Evolutionary conservation across 257 asterid species (phyloP), one percentile per base, ranked within the genome.

Genomic region (Craterostigma plantagineum): DNA sequence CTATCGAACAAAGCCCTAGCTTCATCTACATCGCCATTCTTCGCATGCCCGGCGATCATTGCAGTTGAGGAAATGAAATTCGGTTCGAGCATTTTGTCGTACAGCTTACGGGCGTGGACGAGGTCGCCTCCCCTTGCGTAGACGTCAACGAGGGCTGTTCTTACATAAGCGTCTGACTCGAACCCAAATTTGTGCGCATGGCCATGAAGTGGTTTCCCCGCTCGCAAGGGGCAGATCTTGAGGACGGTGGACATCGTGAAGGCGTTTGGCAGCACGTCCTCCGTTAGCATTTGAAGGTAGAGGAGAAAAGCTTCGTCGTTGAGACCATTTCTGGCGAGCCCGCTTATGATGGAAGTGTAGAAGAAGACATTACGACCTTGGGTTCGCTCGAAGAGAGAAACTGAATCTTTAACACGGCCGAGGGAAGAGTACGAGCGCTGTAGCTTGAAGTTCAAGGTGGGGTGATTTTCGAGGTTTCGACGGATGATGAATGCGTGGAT

Each of bases 41-140:
- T 65, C 3, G 67, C 59, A 51, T 69, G 61, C 43, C 82, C 82
- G 3, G 69, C 57, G 15, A 73, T 65, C 77, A 73, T 60, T 5
- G 82, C 39, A 41, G 77, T 69, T 40, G 48, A 56, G 14, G 75
- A 57, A 51, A 73, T 63, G 54, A 73, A 42, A 61, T 46, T 73
- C 10, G 35, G 56, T 40, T 63, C 68, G 33, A 18, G 55, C 70
- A 69, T 69, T 16, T 53, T 46, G 50, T 69, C 68, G 35, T 65
- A 73, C 16, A 66, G 63, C 18, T 40, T 60, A 49, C 59, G 67
- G 38, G 82, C 72, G 1, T 63, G 48, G 45, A 49, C 60, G 40
- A 58, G 38, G 52, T 66, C 65, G 13, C 69, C 50, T 0, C 65
- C 62, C 58, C 70, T 66, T 35, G 67, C 61, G 44, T 73, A 69